phyloP scores from a whole-genome alignment of 805 yeast genomes.

The Candida loeiensis region DNA sequence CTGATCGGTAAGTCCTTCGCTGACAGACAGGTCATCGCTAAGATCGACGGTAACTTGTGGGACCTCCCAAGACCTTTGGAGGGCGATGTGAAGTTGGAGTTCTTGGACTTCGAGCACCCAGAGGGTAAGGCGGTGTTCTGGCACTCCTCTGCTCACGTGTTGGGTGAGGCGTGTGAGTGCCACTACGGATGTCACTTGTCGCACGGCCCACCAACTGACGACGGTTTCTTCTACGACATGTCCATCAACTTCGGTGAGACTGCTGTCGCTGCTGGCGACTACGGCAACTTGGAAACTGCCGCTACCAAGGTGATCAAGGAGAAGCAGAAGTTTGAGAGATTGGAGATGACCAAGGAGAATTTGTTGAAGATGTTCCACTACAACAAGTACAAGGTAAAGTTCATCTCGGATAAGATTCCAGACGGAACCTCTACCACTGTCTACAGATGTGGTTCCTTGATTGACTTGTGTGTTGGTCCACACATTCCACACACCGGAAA shows the following conservation, averaged over 20 bases:
- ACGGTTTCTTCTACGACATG: conserved; percentile 97
- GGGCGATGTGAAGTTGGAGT: conserved; percentile 61
- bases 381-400: conserved; percentile 91
- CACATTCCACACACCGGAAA: conserved; percentile 97
- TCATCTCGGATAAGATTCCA: conserved; percentile 84
- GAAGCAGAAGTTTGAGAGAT: conserved; percentile 91
- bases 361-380: conserved; percentile 89
- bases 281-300: conserved; percentile 76
- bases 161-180: conserved; percentile 98
- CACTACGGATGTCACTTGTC: conserved; percentile 88
- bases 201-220: conserved; percentile 93
- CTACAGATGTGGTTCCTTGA: conserved; percentile 95
- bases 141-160: conserved; percentile 98
- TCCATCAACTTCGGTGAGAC: conserved; percentile 69
- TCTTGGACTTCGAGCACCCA: conserved; percentile 86
- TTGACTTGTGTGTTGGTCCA: conserved; percentile 96
- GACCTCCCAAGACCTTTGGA: conserved; percentile 94
- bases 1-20: conserved; percentile 81
- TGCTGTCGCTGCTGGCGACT: conserved; percentile 76
- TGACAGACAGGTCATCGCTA: conserved; percentile 87
- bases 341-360: conserved; percentile 88
- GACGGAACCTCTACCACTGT: conserved; percentile 96
- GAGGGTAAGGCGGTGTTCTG: conserved; percentile 96
- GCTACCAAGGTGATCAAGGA: conserved; percentile 90
- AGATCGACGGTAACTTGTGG: conserved; percentile 84